Base-by-base conservation (phyloP, 2,329 filamentous ascomycete species). In the Dactylella cylindrospora region DNA sequence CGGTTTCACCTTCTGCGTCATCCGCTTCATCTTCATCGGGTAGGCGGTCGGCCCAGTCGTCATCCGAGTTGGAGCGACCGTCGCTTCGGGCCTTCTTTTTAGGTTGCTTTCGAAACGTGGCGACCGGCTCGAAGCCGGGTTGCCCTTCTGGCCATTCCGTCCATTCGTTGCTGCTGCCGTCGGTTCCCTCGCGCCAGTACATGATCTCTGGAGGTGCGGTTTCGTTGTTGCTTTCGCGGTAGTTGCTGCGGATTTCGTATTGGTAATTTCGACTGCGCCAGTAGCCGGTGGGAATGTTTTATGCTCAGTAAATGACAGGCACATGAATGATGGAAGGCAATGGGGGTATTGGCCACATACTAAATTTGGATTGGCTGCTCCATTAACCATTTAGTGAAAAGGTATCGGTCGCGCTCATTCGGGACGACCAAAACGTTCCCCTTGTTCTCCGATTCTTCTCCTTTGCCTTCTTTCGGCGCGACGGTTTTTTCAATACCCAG, bases 331-430 rank as follows among this genome's bases (percentile, higher is more conserved):
- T n/a, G n/a, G n/a, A 15, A 31, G 19, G 15, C 10, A 15, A 33
- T 6, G 17, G 13, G 20, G 15, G 9, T 17, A 33, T 1, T n/a
- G n/a, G n/a, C n/a, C n/a, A 50, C 57, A 19, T 54, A 62, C 57
- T 62, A 54, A 1, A 62, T 45, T 12, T 35, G 13, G 7, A 54
- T 29, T 12, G 57, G 57, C n/a, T 38, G 43, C 10, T 62, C 57
- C 40, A 41, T 54, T 38, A 62, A 35, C 57, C 57, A 62, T 15
- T 62, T 62, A n/a, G 49, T 62, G 36, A 62, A 62, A 3, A 62
- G 43, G 9, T 62, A 62, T 22, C 45, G 43, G 26, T 62, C 57
- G 1, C 57, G 57, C 13, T 62, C 49, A 32, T 62, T 62, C 12
- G 57, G 57, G 8, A 62, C 54, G 8, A 26, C 32, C n/a, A 62